Percentiles rank a stretch among this genome's conserved stretches.
Conservation (phyloP, 352 stramenopile species). For the Globisporangium barbulae region DNA sequence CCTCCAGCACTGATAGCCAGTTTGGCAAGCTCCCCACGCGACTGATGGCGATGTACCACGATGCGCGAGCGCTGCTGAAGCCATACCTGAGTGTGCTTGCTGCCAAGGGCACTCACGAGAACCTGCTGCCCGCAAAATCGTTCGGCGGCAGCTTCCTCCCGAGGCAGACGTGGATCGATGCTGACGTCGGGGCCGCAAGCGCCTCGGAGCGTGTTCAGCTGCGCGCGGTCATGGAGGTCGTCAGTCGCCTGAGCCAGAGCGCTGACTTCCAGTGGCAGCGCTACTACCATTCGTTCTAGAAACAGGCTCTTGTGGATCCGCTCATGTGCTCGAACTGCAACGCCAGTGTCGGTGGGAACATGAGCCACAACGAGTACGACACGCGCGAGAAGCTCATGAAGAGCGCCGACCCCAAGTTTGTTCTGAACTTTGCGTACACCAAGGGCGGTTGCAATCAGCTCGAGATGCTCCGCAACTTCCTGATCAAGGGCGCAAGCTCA, state of each 20-base stretch:
- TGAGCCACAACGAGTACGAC: constrained; percentile 1
- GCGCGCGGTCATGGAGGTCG: constrained; percentile 3
- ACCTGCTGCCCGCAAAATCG: too few relatives aligned
- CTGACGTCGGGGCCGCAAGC: not conserved
- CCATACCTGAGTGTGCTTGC: too few relatives aligned
- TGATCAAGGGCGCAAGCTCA: too few relatives aligned
- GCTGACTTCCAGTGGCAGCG: not conserved
- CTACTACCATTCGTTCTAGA: constrained; percentile 7
- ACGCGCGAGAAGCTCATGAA: not conserved
- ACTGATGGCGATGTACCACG: too few relatives aligned
- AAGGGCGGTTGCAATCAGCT: too few relatives aligned
- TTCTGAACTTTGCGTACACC: not conserved
- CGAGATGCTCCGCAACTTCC: too few relatives aligned
- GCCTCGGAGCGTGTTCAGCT: not conserved
- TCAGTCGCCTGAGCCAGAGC: not conserved
- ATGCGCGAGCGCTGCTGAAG: too few relatives aligned
- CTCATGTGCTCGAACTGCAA: not conserved
- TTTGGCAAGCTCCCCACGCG: too few relatives aligned
- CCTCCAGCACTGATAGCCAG: too few relatives aligned
- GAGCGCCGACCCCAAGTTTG: not conserved
- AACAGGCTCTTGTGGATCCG: not conserved
- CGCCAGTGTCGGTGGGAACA: not conserved
- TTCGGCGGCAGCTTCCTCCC: too few relatives aligned
- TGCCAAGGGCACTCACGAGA: too few relatives aligned
- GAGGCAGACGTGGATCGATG: not conserved